phyloP scores from a whole-genome alignment of 305 asterid genomes.

The Vinca major region DNA sequence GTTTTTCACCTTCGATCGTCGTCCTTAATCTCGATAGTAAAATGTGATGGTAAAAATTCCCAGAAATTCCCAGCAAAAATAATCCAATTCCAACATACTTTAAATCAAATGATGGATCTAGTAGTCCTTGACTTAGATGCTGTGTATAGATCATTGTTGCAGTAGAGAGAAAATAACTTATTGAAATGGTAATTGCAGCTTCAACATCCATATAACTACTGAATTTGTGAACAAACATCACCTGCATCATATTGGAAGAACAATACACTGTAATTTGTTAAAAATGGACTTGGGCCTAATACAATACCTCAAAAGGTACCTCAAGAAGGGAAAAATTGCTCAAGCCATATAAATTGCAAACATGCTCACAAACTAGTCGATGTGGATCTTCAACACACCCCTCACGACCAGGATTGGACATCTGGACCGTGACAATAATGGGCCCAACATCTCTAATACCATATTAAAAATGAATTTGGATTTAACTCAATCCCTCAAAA shows the following conservation, averaged over 20 bases:
- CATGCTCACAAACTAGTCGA: too few relatives aligned
- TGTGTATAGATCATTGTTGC: slow-evolving; percentile 24
- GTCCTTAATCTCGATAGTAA: slow-evolving; percentile 25
- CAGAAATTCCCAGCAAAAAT: slow-evolving; percentile 23
- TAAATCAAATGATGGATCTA: slow-evolving; percentile 25
- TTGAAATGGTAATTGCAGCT: slow-evolving; percentile 16
- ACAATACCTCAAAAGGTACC: too few relatives aligned
- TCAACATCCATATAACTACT: slow-evolving; percentile 27
- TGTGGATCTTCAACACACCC: too few relatives aligned
- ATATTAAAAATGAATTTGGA: too few relatives aligned
- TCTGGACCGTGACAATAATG: too few relatives aligned
- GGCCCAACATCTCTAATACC: too few relatives aligned
- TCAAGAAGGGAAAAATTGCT: too few relatives aligned
- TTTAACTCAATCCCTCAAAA: too few relatives aligned
- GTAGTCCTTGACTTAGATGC: slow-evolving; percentile 17
- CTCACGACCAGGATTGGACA: too few relatives aligned
- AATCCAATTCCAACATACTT: slow-evolving; percentile 15
- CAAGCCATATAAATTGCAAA: too few relatives aligned
- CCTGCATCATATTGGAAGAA: slow-evolving; percentile 4
- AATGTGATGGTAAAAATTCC: slow-evolving; percentile 31
- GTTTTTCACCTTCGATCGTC: slow-evolving; percentile 20
- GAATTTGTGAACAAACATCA: slow-evolving; percentile 26
- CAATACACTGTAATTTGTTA: too few relatives aligned
- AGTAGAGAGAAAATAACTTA: slow-evolving; percentile 25
- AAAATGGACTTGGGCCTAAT: too few relatives aligned